Base-by-base conservation (phyloP, 2,329 filamentous ascomycete genomes). In the Emmonsiellopsis sp. region DNA sequence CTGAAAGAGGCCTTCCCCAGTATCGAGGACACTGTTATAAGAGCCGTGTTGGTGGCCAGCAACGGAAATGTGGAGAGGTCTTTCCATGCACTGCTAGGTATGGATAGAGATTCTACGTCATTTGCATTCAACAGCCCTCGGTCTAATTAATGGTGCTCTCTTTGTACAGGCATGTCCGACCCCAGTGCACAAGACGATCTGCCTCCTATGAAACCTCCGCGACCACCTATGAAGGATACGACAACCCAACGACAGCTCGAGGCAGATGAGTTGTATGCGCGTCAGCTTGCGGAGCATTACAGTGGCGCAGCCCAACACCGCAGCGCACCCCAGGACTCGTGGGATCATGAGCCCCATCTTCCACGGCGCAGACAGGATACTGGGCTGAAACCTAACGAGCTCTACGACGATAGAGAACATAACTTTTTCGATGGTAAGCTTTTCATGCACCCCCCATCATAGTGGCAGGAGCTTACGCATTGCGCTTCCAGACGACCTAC, bases 1-100 rank as follows among this genome's bases (percentile, higher is more conserved):
- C 77, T 98, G 53, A 92, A 88, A 68, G 93, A 98, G 70, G 93
- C 93, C 0, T 98, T 98, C 63, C 93, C 93, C 0, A 80, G 76
- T 53, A 87, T 96, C 56, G 93, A 98, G 52, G 68, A 74, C 6
- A 70, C 82, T 44, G 86, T 98, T 46, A 81, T 98, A 69, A 95
- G 85, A 70, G 93, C 93, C 33, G 87, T 98, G 0, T 74, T 98
- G 58, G 79, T 81, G 27, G 93, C 93, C 11, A 97, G 93, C 68
- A 80, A 84, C 55, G 92, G 91, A 55, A 83, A 86, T 63, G 84
- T 97, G 47, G 93, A 98, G 70, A 87, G 89, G 34, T 92, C 93
- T 11, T 98, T 98, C 74, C 93, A 96, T 72, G 93, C 93, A 37
- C 79, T 98, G 43, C 78, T 98, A 44, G 87, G 88, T 88, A 77